Evolutionary conservation across 768 basidiomycete genomes (phyloP), one percentile per base, ranked within the genome.

Genomic region (Lactifluus pinguis): DNA sequence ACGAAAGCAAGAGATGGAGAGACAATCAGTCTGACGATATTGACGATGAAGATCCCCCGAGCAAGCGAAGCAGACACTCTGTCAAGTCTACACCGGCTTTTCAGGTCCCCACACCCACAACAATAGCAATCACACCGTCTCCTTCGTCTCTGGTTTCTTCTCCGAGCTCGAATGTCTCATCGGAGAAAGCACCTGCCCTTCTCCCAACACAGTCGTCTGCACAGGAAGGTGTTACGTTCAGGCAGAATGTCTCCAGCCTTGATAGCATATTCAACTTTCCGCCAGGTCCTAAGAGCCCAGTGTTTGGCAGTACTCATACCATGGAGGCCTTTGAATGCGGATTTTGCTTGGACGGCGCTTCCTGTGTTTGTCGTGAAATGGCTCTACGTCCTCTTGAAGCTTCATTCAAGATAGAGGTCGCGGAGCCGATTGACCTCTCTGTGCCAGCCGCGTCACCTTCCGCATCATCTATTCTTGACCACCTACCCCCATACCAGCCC

Each of bases 311-410:
- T 67, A 21, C 59, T 63, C 29, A 63, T 60, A 36, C 68, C 72
- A 11, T 83, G 58, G 73, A 78, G 14, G 68, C 78, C 4, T 81
- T 84, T 63, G 78, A 80, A 59, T 94, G 92, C 69, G 86, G 89
- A 3, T 83, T 92, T 71, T 94, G 92, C 70, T 80, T 74, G 60
- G 82, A 84, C 48, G 79, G 78, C 60, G 80, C 80, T 15, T 80
- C 84, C 44, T 95, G 92, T 68, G 80, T 93, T 47, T 95, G 92
- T 71, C 81, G 83, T 57, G 87, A 89, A 69, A 75, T 86, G 48
- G 78, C 79, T 44, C 66, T 78, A 44, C 80, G 83, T 62, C 77
- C 81, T 53, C 61, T 57, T n/a, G 57, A 53, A 5, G 45, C 53
- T 15, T 25, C 65, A 13, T 65, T 71, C 55, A 73, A 73, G 63